Conservation (phyloP, 2,329 filamentous ascomycete genomes). For the Aspergillus sclerotialis region DNA sequence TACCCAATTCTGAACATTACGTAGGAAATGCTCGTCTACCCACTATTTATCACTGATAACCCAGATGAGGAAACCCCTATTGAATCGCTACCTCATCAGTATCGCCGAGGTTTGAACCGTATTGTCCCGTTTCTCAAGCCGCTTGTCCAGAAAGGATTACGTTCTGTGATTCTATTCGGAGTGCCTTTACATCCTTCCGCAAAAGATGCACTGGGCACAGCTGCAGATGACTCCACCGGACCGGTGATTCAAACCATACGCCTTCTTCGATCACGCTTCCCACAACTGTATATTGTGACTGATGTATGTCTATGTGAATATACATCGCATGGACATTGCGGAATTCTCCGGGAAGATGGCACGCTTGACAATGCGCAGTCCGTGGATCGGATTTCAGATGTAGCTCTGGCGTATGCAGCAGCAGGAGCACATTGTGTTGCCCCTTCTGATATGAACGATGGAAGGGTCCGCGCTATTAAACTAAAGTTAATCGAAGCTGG, state of each 20-base stretch:
- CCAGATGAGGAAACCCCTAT: slow-evolving; percentile 88
- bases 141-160: slow-evolving; percentile 80
- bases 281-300: slow-evolving; percentile 80
- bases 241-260: slow-evolving; percentile 85
- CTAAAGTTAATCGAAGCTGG: slow-evolving; percentile 93
- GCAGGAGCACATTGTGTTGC: slow-evolving; percentile 96
- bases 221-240: slow-evolving; percentile 86
- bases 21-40: slow-evolving; percentile 97
- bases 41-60: slow-evolving; percentile 90
- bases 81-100: slow-evolving; percentile 82
- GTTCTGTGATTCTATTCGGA: slow-evolving; percentile 91
- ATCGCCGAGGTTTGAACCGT: slow-evolving; percentile 80
- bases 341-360: slow-evolving; percentile 88
- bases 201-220: slow-evolving; percentile 87
- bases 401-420: slow-evolving; percentile 95
- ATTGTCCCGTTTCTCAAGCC: slow-evolving; percentile 77
- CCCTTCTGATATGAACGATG: slow-evolving; percentile 98
- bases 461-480: slow-evolving; percentile 94
- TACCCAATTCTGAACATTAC: slow-evolving; percentile 2
- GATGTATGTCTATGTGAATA: slow-evolving; percentile 99
- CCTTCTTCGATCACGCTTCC: slow-evolving; percentile 76
- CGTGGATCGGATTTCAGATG: slow-evolving; percentile 89
- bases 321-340: slow-evolving; percentile 95
- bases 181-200: slow-evolving; percentile 73
- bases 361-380: slow-evolving; percentile 88